Percentiles rank a stretch among this genome's conserved stretches.
phyloP scores from a whole-genome alignment of 2,329 filamentous ascomycete genomes.

The Scedosporium minutisporum region DNA sequence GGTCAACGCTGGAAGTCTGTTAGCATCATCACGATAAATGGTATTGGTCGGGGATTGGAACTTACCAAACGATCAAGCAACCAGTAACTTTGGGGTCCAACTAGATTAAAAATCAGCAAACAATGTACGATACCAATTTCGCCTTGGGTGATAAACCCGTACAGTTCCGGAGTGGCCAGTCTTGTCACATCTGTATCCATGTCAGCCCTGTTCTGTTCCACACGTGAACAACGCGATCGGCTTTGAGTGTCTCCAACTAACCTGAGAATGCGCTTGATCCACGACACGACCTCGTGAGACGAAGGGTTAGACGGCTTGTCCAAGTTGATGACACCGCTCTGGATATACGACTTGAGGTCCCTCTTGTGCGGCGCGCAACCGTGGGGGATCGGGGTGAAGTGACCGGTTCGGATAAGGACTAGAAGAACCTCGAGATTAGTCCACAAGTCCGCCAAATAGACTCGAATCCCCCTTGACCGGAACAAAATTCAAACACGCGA shows the following conservation, averaged over 20 bases:
- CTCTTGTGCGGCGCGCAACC: constrained; percentile 86
- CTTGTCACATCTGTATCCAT: constrained; percentile 53
- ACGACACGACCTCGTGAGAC: constrained; percentile 96
- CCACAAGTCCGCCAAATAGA: not conserved
- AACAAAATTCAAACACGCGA: not conserved
- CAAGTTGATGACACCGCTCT: constrained; percentile 95
- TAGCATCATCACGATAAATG: not conserved
- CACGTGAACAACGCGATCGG: not conserved
- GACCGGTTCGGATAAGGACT: constrained; percentile 88
- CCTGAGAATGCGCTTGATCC: constrained; percentile 96
- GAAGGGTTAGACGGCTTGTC: constrained; percentile 82
- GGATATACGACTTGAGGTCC: constrained; percentile 94
- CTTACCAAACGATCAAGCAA: constrained; percentile 72
- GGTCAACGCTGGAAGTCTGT: constrained; percentile 9
- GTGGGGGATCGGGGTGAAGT: constrained; percentile 93
- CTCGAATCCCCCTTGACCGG: not conserved
- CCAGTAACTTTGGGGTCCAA: constrained; percentile 97
- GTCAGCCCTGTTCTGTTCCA: not conserved
- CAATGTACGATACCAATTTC: not conserved
- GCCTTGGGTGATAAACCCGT: not conserved
- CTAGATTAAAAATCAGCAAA: constrained; percentile 4
- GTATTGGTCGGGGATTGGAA: not conserved
- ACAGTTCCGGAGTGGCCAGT: constrained; percentile 90
- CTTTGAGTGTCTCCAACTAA: constrained; percentile 21
- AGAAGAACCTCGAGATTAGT: not conserved